A percentile compares a stretch with the other conserved stretches of the same genome.
These are phyloP conservation scores for Tylopilus vinaceipallidus DNA, from an alignment of 768 basidiomycete species.

Conservation along the genomic window DNA sequence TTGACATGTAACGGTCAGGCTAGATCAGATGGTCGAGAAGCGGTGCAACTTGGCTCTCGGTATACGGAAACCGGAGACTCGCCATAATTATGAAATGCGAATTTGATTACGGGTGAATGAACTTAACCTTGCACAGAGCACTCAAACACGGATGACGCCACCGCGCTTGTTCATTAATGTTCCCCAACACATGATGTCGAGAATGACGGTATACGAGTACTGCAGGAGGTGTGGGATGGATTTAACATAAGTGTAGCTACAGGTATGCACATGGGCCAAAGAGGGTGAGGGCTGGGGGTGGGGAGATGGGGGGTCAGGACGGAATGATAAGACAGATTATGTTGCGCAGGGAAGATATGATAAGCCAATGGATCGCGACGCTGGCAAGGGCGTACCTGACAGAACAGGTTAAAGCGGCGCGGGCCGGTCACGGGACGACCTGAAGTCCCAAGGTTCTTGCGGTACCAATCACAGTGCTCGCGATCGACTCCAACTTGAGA, in stretches of 20 bases:
- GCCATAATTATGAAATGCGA: constrained; percentile 39
- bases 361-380: constrained; percentile 23
- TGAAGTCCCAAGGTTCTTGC: constrained; percentile 87
- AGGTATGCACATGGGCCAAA: constrained; percentile 13
- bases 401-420: constrained; percentile 9
- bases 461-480: constrained; percentile 84
- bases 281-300: constrained; percentile 13
- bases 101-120: constrained; percentile 42
- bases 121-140: constrained; percentile 36
- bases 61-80: constrained; percentile 32
- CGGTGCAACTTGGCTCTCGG: constrained; percentile 27
- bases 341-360: constrained; percentile 11
- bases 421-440: constrained; percentile 71
- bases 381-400: constrained; percentile 28
- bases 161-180: constrained; percentile 33
- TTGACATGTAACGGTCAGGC: constrained; percentile 18
- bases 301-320: constrained; percentile 11
- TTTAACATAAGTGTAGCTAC: constrained; percentile 29
- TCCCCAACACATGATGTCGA: constrained; percentile 33
- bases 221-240: constrained; percentile 16
- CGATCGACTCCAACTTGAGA: constrained; percentile 82
- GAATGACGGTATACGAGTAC: constrained; percentile 22
- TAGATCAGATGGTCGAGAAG: constrained; percentile 32
- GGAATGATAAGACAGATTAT: constrained; percentile 26
- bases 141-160: constrained; percentile 32